Percentiles rank a stretch among this genome's conserved stretches.
These are phyloP conservation scores for Cucurbita maxima DNA, from an alignment of 306 rosid genomes.

Conservation along the genomic window DNA sequence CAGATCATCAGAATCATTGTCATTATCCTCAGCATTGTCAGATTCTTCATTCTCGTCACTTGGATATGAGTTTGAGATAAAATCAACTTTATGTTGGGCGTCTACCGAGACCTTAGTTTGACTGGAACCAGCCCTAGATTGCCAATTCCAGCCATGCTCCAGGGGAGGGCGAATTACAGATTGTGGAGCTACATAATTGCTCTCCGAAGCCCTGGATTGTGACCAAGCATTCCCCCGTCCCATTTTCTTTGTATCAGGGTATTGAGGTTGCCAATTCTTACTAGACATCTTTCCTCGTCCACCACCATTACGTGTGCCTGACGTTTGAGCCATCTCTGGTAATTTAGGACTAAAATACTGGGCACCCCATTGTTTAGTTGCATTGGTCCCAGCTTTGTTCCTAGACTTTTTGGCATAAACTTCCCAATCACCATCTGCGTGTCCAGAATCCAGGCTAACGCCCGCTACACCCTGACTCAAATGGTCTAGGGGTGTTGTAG, in stretches of 20 bases:
- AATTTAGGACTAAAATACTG: conserved; percentile 29
- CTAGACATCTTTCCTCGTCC: conserved; percentile 29
- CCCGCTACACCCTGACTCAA: conserved; percentile 36
- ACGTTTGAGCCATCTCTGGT: conserved; percentile 21
- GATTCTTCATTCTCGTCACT: conserved; percentile 7
- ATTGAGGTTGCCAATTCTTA: conserved; percentile 16
- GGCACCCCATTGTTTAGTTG: conserved; percentile 32
- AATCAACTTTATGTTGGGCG: conserved; percentile 12
- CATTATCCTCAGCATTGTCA: conserved; percentile 11
- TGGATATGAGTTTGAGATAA: conserved; percentile 5
- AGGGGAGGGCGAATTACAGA: conserved; percentile 45
- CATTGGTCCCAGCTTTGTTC: conserved; percentile 50
- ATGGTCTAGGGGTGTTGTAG: conserved; percentile 22
- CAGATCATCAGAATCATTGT: conserved; percentile 17
- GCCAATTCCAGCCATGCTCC: conserved; percentile 79
- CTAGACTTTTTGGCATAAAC: conserved; percentile 45
- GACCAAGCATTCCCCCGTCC: conserved; percentile 37
- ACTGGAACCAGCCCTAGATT: conserved; percentile 25
- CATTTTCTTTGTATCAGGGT: conserved; percentile 25
- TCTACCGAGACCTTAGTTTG: conserved; percentile 19
- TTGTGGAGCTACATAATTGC: conserved; percentile 12
- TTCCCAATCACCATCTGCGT: conserved; percentile 58
- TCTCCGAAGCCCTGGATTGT: conserved; percentile 20
- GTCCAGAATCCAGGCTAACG: conserved; percentile 21
- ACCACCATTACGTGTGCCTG: conserved; percentile 12